Conservation (phyloP, 2,329 filamentous ascomycete species). For the Amauroascus verrucosus region DNA sequence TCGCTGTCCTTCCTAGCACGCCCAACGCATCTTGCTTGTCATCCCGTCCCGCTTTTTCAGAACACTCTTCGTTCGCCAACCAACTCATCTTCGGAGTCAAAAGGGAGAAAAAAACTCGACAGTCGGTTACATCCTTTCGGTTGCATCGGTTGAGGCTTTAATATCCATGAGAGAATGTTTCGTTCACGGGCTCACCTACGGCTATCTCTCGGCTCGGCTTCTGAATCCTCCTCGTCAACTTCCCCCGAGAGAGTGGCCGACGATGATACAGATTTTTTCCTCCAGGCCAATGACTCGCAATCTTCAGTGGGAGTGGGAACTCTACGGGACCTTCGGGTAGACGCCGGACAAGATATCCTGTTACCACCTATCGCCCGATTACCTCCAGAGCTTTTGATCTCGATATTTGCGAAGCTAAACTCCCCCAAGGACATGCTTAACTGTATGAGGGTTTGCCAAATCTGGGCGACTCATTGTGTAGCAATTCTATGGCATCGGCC, state of each 20-base stretch:
- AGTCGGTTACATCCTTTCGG: no score
- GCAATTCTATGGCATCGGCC: constrained; percentile 92
- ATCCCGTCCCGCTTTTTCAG: background rate
- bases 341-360: constrained; percentile 35
- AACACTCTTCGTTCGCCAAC: background rate
- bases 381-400: constrained; percentile 89
- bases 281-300: constrained; percentile 74
- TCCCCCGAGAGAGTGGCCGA: constrained; percentile 46
- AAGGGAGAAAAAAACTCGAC: background rate
- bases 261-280: constrained; percentile 90
- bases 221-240: constrained; percentile 31
- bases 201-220: constrained; percentile 32
- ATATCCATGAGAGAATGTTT: constrained; percentile 24
- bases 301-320: constrained; percentile 79
- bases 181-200: constrained; percentile 30
- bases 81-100: background rate
- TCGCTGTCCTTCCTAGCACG: background rate
- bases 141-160: background rate
- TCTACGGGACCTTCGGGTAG: constrained; percentile 61
- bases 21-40: background rate
- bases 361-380: constrained; percentile 63
- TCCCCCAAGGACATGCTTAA: constrained; percentile 66
- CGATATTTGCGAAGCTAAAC: constrained; percentile 76
- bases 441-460: constrained; percentile 88
- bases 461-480: constrained; percentile 86